phyloP scores from a whole-genome alignment of 1,284 basidiomycete species.

The Microbotryomycetes sp. region DNA sequence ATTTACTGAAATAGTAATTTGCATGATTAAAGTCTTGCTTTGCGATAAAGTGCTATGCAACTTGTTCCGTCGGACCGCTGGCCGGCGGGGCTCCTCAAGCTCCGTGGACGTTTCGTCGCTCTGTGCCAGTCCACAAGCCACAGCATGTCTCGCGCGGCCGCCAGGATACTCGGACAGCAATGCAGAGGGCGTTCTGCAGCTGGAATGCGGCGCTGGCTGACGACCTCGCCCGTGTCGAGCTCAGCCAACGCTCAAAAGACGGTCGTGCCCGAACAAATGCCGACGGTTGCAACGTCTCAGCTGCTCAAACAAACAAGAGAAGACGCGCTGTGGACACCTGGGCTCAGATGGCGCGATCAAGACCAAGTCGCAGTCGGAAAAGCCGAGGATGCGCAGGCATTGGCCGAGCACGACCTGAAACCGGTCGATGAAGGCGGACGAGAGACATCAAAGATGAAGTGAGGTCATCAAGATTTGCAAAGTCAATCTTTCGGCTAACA shows the following conservation, averaged over 20 bases:
- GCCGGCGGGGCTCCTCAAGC: too few relatives aligned
- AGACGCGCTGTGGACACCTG: slow-evolving; percentile 18
- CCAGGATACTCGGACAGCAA: too few relatives aligned
- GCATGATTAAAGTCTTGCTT: too few relatives aligned
- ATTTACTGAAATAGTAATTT: too few relatives aligned
- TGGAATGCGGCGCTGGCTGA: too few relatives aligned
- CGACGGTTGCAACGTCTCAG: slow-evolving; percentile 21
- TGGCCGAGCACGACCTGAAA: slow-evolving; percentile 12
- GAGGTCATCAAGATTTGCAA: background rate
- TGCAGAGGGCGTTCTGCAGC: too few relatives aligned
- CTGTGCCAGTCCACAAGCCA: too few relatives aligned
- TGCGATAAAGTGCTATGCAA: too few relatives aligned
- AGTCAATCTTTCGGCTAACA: background rate
- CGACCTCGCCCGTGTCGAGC: background rate
- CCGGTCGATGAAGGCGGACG: slow-evolving; percentile 17
- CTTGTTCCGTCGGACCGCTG: too few relatives aligned
- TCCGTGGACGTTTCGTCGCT: too few relatives aligned
- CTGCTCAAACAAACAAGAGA: slow-evolving; percentile 13
- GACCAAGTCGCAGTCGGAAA: slow-evolving; percentile 12
- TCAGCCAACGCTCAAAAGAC: background rate
- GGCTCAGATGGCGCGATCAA: slow-evolving; percentile 22
- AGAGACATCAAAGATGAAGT: slow-evolving; percentile 30
- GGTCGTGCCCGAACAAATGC: background rate
- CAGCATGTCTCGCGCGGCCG: too few relatives aligned
- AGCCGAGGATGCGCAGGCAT: background rate